Evolutionary conservation across 208 protist genomes (phyloP), one percentile per base, ranked within the genome.

Genomic region (Leishmania turanica): DNA sequence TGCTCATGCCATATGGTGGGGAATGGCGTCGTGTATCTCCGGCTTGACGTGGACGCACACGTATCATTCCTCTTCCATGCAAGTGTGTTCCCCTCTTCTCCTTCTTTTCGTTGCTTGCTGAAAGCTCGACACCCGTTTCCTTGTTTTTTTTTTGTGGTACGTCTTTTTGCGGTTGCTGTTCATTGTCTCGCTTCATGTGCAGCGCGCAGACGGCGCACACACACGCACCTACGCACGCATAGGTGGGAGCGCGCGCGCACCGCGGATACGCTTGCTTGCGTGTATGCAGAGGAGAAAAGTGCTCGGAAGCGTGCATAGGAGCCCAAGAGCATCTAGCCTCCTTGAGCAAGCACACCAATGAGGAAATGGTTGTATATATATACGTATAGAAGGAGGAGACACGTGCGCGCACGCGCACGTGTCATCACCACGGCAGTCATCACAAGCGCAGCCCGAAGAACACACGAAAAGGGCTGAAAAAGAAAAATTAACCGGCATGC

Each of bases 401-500:
- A 5, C 60, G n/a, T n/a, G 31, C 2, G 31, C 60, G 60, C 27
- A 40, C 31, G 60, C 60, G 13, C n/a, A 1, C 11, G 24, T 53
- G 49, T 0, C 49, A 58, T 54, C 45, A 49, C 47, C n/a, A 82
- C 31, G 42, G 17, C 21, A 64, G 4, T 71, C 31, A 17, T 7
- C 54, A 64, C 13, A 64, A 70, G 70, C 6, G 27, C 56, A n/a
- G 56, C 21, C 24, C 17, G 24, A n/a, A 62, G 9, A 27, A 62
- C 5, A 19, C n/a, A 37, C 13, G 60, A 5, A 8, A 24, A 65
- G 6, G 9, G 62, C 79, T 60, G 69, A 54, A 71, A 69, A 70
- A 53, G 5, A n/a, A 60, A 56, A 75, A 79, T 60, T 80, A 51
- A 79, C 78, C 1, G 66, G 65, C 11, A 69, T 24, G 40, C 27